Conservation (phyloP, 2,329 filamentous ascomycete species). For the Exophiala mesophila region DNA sequence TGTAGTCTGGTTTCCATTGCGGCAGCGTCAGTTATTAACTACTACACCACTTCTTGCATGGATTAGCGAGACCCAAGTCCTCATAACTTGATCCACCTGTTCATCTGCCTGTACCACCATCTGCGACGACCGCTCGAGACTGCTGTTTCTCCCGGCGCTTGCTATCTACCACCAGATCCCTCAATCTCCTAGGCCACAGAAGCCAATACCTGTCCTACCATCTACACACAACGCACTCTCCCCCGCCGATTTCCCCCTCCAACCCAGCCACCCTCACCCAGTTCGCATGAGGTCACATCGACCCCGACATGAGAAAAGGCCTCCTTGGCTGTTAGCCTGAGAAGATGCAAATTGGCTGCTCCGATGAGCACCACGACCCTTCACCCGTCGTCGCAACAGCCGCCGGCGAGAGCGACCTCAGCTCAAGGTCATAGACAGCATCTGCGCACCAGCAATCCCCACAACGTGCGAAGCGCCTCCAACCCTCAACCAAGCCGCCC, state of each 20-base stretch:
- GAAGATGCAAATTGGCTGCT: slow-evolving; percentile 23
- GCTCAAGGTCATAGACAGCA: slow-evolving; percentile 26
- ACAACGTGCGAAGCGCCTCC: slow-evolving; percentile 25
- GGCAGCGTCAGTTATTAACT: too few species aligned
- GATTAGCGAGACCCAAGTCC: too few species aligned
- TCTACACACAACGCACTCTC: too few species aligned
- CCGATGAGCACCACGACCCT: slow-evolving; percentile 28
- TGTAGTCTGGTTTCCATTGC: too few species aligned
- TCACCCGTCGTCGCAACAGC: slow-evolving; percentile 27
- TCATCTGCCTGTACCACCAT: too few species aligned
- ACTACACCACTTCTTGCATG: too few species aligned
- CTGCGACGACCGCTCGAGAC: too few species aligned
- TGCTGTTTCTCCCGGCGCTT: too few species aligned
- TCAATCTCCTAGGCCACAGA: too few species aligned
- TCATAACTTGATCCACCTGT: too few species aligned
- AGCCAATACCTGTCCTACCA: slow-evolving; percentile 1
- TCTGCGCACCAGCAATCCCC: slow-evolving; percentile 20
- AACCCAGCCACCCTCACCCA: too few species aligned
- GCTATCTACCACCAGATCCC: too few species aligned
- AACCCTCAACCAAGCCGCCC: slow-evolving; percentile 25
- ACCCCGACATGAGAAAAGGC: slow-evolving; percentile 25
- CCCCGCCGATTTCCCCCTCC: slow-evolving; percentile 6
- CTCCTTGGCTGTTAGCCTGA: slow-evolving; percentile 26
- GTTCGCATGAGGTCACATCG: slow-evolving; percentile 10
- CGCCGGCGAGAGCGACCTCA: slow-evolving; percentile 25